Percentiles rank a stretch among this genome's conserved stretches.
These are phyloP conservation scores for Candida caryicola DNA, from an alignment of 805 yeast genomes.

Conservation along the genomic window DNA sequence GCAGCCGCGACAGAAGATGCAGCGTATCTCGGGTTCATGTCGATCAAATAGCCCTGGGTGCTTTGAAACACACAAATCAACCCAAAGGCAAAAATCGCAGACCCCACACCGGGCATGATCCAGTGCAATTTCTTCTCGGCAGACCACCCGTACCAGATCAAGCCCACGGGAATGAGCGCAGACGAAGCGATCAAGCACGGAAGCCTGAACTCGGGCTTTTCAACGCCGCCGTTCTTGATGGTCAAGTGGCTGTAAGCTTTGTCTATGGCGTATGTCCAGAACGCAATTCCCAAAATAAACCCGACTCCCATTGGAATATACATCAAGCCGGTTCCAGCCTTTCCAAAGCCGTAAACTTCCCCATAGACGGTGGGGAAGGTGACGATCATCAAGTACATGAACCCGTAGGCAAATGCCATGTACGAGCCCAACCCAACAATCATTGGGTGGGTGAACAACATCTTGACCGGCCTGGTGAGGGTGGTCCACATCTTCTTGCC, in stretches of 20 bases:
- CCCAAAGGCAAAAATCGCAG: conserved; percentile 57
- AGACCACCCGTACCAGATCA: conserved; percentile 73
- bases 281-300: conserved; percentile 44
- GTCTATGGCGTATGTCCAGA: conserved; percentile 48
- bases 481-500: conserved; percentile 41
- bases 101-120: conserved; percentile 64
- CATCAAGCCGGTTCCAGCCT: conserved; percentile 56
- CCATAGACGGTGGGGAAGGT: conserved; percentile 57
- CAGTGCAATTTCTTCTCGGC: conserved; percentile 55
- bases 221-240: conserved; percentile 47
- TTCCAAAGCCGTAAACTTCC: conserved; percentile 42
- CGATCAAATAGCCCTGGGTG: conserved; percentile 67
- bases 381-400: conserved; percentile 60
- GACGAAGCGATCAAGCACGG: conserved; percentile 52
- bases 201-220: conserved; percentile 60
- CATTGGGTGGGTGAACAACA: conserved; percentile 59
- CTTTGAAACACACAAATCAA: conserved; percentile 64
- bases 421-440: conserved; percentile 59
- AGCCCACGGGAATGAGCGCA: conserved; percentile 53
- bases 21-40: conserved; percentile 63
- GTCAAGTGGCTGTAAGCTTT: conserved; percentile 35
- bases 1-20: conserved; percentile 72
- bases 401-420: conserved; percentile 66
- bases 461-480: conserved; percentile 51
- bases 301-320: conserved; percentile 59